Evolutionary conservation across 768 basidiomycete genomes (phyloP).

Genomic region (Filobasidium wieringae): DNA sequence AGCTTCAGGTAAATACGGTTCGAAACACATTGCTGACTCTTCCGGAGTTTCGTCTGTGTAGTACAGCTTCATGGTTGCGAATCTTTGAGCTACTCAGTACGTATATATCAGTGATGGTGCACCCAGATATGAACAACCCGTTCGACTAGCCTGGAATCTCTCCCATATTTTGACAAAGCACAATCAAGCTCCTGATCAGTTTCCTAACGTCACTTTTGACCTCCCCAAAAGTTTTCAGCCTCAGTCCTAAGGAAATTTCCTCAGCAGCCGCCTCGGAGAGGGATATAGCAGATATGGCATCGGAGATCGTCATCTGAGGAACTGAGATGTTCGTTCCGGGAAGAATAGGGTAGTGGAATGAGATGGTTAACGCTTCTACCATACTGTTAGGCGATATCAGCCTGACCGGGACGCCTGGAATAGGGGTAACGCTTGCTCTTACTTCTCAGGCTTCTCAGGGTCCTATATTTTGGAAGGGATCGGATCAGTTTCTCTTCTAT

Average conservation of each 20-base stretch:
- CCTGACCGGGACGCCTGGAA: neutral
- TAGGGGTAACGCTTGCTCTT: neutral
- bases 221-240: conserved; percentile 12
- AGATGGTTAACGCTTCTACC: conserved; percentile 13
- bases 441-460: conserved; percentile 15
- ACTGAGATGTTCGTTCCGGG: neutral
- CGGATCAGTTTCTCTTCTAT: neutral
- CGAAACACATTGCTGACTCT: conserved; percentile 4
- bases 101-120: neutral
- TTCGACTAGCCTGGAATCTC: conserved; percentile 11
- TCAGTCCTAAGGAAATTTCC: neutral
- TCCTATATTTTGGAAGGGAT: neutral
- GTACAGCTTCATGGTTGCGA: conserved; percentile 10
- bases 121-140: neutral
- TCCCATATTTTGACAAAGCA: conserved; percentile 11
- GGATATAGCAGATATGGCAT: neutral
- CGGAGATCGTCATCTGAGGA: conserved; percentile 5
- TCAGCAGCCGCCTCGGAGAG: neutral
- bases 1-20: neutral
- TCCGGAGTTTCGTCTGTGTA: conserved; percentile 10
- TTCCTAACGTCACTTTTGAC: conserved; percentile 11
- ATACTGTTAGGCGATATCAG: conserved; percentile 39
- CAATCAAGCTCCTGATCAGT: conserved; percentile 9
- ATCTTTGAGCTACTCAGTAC: conserved; percentile 4
- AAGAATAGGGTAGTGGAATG: conserved; percentile 11